These are phyloP conservation scores for Backusella westeae DNA, from an alignment of 192 early-diverging fungal genomes.

Conservation along the genomic window DNA sequence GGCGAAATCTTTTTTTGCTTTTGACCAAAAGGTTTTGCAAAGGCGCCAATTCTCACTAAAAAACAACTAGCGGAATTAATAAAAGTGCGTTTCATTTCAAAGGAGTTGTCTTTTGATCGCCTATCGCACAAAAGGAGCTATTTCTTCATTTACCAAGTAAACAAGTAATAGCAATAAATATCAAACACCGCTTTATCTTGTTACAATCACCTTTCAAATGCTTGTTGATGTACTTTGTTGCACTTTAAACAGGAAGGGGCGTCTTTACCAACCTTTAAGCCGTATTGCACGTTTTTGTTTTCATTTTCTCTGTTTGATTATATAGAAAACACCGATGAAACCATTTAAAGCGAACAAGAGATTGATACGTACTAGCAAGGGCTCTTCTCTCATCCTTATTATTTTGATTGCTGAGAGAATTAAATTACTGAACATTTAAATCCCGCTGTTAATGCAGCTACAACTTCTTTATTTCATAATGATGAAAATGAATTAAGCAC, in stretches of 20 bases:
- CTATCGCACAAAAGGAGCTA: too few relatives aligned
- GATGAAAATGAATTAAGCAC: background rate
- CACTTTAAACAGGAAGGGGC: background rate
- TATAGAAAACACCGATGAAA: background rate
- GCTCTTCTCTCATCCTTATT: background rate
- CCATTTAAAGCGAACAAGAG: too few relatives aligned
- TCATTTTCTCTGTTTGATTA: background rate
- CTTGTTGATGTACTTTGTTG: background rate
- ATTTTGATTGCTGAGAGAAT: too few relatives aligned
- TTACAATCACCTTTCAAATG: background rate
- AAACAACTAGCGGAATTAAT: too few relatives aligned
- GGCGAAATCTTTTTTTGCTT: too few relatives aligned
- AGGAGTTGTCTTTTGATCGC: too few relatives aligned
- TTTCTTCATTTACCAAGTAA: too few relatives aligned
- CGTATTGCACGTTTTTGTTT: background rate
- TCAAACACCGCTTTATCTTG: too few relatives aligned
- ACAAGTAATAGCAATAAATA: too few relatives aligned
- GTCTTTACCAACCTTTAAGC: background rate
- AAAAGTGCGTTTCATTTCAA: too few relatives aligned
- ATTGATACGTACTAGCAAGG: background rate
- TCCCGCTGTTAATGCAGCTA: background rate
- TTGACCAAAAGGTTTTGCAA: too few relatives aligned
- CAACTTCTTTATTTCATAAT: background rate
- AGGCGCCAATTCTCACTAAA: too few relatives aligned
- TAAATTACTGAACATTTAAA: background rate